Evolutionary conservation across 2,329 filamentous ascomycete species (phyloP).

Genomic region (Cladophialophora psammophila): DNA sequence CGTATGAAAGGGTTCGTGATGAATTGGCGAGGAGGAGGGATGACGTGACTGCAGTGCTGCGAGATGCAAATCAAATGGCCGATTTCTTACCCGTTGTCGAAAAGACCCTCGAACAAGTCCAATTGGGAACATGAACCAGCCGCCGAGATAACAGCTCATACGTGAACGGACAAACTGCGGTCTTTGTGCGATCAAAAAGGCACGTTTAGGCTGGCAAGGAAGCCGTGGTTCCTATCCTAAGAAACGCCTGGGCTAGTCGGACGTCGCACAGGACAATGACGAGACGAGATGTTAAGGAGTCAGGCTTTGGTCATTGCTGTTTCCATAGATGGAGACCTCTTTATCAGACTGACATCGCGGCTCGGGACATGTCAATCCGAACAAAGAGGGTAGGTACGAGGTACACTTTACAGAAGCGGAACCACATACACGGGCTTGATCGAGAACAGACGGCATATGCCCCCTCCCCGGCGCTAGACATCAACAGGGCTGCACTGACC

Average conservation of each 20-base stretch:
- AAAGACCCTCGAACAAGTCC: constrained; percentile 66
- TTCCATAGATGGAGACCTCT: not conserved
- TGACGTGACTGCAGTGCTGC: constrained; percentile 76
- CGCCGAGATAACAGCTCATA: not conserved
- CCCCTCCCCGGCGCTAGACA: not conserved
- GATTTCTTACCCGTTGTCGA: constrained; percentile 75
- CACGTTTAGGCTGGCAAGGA: not conserved
- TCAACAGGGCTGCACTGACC: not conserved
- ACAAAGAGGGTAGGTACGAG: not conserved
- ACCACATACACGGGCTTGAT: not conserved
- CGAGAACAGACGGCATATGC: not conserved
- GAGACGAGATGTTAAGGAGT: not conserved
- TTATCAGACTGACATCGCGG: not conserved
- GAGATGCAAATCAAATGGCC: constrained; percentile 79
- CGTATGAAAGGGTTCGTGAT: constrained; percentile 76
- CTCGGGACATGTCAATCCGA: not conserved
- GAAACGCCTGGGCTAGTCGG: not conserved
- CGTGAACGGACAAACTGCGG: not conserved
- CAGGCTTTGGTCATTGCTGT: not conserved
- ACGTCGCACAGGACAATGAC: not conserved
- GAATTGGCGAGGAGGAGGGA: constrained; percentile 70
- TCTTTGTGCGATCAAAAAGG: not conserved
- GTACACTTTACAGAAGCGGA: not conserved
- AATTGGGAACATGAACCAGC: constrained; percentile 40
- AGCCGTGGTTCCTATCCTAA: not conserved